A percentile compares a stretch with the other conserved stretches of the same genome.
phyloP scores from a whole-genome alignment of 768 basidiomycete species.

The Boletus subparvulus region DNA sequence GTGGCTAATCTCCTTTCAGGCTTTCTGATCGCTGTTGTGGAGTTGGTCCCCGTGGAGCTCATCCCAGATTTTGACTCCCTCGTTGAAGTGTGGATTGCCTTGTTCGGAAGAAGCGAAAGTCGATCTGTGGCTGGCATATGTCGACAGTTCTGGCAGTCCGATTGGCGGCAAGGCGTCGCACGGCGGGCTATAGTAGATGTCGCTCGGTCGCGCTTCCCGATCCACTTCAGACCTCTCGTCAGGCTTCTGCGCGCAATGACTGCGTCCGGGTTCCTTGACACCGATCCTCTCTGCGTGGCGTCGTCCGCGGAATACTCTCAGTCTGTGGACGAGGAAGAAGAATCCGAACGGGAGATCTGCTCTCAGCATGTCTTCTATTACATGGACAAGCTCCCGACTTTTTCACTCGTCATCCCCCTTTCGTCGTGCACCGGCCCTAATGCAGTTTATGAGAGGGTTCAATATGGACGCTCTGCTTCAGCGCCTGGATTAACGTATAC shows the following conservation, averaged over 20 bases:
- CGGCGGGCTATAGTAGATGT: constrained; percentile 84
- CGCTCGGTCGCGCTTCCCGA: constrained; percentile 78
- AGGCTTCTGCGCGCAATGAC: constrained; percentile 76
- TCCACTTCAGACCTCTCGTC: constrained; percentile 68
- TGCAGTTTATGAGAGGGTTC: constrained; percentile 68
- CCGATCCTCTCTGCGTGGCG: constrained; percentile 58
- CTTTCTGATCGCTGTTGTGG: constrained; percentile 70
- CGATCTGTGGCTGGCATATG: constrained; percentile 66
- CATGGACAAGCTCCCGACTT: constrained; percentile 68
- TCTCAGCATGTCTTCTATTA: constrained; percentile 73
- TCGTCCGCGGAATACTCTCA: constrained; percentile 43
- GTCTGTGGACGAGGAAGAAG: constrained; percentile 39
- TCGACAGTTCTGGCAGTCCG: constrained; percentile 79
- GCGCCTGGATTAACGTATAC: constrained; percentile 56
- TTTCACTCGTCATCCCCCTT: constrained; percentile 69
- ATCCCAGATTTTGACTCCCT: constrained; percentile 72
- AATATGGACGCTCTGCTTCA: constrained; percentile 50
- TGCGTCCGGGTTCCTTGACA: constrained; percentile 72
- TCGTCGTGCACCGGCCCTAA: constrained; percentile 63
- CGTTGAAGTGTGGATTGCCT: constrained; percentile 73
- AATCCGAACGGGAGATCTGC: constrained; percentile 57
- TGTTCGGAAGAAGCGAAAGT: constrained; percentile 73
- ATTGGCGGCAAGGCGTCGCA: constrained; percentile 63
- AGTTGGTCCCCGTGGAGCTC: constrained; percentile 73
- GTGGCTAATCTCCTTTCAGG: constrained; percentile 44